These are phyloP conservation scores for Volvox reticuliferus DNA, from an alignment of 139 green algal species.

Conservation along the genomic window DNA sequence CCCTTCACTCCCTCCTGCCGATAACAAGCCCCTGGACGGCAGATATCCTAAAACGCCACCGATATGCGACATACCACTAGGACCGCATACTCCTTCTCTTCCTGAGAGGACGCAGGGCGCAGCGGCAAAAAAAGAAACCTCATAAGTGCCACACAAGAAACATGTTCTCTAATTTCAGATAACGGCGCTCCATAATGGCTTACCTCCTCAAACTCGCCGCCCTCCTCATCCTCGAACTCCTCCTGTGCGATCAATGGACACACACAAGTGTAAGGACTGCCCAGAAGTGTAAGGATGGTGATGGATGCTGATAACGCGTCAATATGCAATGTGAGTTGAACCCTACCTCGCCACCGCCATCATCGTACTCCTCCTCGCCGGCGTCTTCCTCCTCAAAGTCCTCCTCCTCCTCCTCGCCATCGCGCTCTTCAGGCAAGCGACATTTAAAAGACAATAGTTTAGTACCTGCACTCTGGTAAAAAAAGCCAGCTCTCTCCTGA, in stretches of 20 bases:
- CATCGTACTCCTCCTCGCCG: slow-evolving; percentile 39
- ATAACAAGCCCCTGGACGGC: too few relatives aligned
- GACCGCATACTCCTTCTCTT: slow-evolving; percentile 47
- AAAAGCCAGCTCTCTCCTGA: too few relatives aligned
- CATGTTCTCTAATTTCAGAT: not conserved
- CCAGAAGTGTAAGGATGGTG: too few relatives aligned
- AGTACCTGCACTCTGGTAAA: too few relatives aligned
- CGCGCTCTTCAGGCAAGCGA: slow-evolving; percentile 6
- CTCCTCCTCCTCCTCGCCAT: slow-evolving; percentile 50
- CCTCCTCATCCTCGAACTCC: slow-evolving; percentile 48
- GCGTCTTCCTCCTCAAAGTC: slow-evolving; percentile 33
- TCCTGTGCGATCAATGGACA: too few relatives aligned
- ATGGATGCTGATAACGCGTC: not conserved
- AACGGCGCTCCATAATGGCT: not conserved
- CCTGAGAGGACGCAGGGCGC: slow-evolving; percentile 3
- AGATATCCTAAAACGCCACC: too few relatives aligned
- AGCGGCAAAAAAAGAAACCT: not conserved
- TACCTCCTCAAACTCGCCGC: slow-evolving; percentile 46
- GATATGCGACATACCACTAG: slow-evolving; percentile 36
- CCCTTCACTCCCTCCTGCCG: too few relatives aligned
- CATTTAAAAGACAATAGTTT: too few relatives aligned
- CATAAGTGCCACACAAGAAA: not conserved
- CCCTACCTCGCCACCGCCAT: slow-evolving; percentile 43
- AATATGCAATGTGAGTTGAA: not conserved
- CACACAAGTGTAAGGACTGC: too few relatives aligned